These are phyloP conservation scores for Dicorynia guianensis DNA, from an alignment of 306 rosid species.

Conservation along the genomic window DNA sequence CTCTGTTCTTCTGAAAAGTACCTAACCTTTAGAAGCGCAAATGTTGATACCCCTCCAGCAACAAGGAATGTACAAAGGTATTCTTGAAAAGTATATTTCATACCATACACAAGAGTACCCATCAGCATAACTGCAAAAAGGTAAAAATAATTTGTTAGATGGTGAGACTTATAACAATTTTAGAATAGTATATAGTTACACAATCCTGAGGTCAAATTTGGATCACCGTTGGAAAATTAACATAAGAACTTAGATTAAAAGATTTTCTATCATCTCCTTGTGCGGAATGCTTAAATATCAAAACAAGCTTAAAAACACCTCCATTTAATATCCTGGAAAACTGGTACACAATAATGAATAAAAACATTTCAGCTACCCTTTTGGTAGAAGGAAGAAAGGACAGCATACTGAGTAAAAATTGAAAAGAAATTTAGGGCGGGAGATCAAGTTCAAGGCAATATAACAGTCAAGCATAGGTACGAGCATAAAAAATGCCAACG, in stretches of 20 bases:
- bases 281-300: not conserved
- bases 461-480: constrained; percentile 10
- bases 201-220: constrained; percentile 11
- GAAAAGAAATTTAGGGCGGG: constrained; percentile 1
- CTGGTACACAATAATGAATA: constrained; percentile 12
- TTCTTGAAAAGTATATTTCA: constrained; percentile 78
- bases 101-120: constrained; percentile 89
- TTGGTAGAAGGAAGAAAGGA: constrained; percentile 13
- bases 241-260: not conserved
- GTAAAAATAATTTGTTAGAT: constrained; percentile 38
- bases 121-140: constrained; percentile 91
- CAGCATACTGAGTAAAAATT: not conserved
- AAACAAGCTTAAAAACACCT: constrained; percentile 18
- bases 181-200: constrained; percentile 5
- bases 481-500: constrained; percentile 17
- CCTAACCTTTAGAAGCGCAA: constrained; percentile 90
- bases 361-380: constrained; percentile 1
- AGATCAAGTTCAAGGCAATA: constrained; percentile 18
- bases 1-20: constrained; percentile 18
- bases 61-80: constrained; percentile 87
- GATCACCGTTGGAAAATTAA: not conserved
- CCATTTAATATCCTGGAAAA: constrained; percentile 25
- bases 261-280: constrained; percentile 15
- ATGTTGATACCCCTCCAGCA: constrained; percentile 97
- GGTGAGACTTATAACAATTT: constrained; percentile 9